Evolutionary conservation across 1,284 basidiomycete genomes (phyloP).

Genomic region (Hortiboletus rubellus): DNA sequence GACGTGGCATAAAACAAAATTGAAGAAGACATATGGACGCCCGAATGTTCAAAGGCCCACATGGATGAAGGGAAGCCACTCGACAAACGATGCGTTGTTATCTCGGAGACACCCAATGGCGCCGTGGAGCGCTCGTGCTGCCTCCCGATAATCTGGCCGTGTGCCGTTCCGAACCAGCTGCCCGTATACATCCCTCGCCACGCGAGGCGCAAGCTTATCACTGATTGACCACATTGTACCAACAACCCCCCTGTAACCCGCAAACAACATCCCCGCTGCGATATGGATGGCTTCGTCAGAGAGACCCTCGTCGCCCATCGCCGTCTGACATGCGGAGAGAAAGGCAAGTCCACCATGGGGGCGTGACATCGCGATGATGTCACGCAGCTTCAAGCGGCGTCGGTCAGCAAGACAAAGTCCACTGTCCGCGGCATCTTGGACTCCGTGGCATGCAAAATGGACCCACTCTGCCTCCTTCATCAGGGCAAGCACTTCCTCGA

Average conservation of each 20-base stretch:
- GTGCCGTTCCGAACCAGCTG: neutral
- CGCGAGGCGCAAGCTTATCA: conserved; percentile 6
- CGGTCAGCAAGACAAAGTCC: too few species aligned
- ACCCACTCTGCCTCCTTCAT: conserved; percentile 12
- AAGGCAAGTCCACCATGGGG: conserved; percentile 11
- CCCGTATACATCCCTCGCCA: conserved; percentile 8
- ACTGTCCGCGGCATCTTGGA: too few species aligned
- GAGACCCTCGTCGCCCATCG: too few species aligned
- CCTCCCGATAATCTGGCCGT: neutral
- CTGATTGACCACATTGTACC: conserved; percentile 18
- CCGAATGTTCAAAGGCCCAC: conserved; percentile 5
- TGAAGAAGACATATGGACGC: neutral
- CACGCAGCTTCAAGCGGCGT: too few species aligned
- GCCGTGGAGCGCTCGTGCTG: conserved; percentile 2
- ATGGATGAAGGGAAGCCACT: conserved; percentile 16
- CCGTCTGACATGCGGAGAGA: neutral
- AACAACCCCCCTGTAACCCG: conserved; percentile 4
- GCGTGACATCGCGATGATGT: neutral
- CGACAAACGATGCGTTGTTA: neutral
- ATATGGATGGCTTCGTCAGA: too few species aligned
- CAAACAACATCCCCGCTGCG: conserved; percentile 2
- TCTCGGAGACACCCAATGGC: conserved; percentile 1
- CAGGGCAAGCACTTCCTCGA: conserved; percentile 5
- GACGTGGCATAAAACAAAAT: neutral
- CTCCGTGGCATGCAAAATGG: conserved; percentile 3